Evolutionary conservation across 352 stramenopile species (phyloP), one percentile per base, ranked within the genome.

Genomic region (Globisporangium paroecandrum): DNA sequence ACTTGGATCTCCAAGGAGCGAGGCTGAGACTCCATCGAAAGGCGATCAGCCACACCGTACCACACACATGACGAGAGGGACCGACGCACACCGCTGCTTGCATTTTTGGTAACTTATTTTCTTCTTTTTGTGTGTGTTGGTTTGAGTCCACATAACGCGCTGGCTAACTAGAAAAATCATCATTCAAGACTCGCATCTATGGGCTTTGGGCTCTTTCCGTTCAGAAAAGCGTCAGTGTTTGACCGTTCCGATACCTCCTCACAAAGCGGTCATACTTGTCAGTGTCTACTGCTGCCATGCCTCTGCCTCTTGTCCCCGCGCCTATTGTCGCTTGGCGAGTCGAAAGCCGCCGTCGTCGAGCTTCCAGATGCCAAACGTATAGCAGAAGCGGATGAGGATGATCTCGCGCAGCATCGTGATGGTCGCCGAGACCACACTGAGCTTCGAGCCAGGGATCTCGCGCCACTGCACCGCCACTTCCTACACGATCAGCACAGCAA

Each of bases 341-440:
- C 83, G 83, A 61, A 91, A 91, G 51, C 78, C 81, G 38, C 87
- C 87, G 65, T 95, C 87, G 36, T 74, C 69, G 13, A 80, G 77
- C 57, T 73, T 85, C 94, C 94, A 98, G 56, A 97, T 72, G 49
- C 90, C 90, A 29, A 97, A 47, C n/a, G 82, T 81, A 76, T 98
- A 98, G 74, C 89, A 97, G 27, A 97, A 60, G 41, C 80, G 77
- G 55, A 98, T 97, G 59, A 94, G 82, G 36, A 98, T 69, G 68
- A 98, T 95, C 66, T 98, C 94, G 22, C 94, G 87, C 32, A 97
- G 75, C 91, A 98, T 98, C 27, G 86, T 94, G 34, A 98, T 77
- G 10, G 89, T 93, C 12, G 93, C 93, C 1, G 77, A 85, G 63
- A 98, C 73, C 25, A 98, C 81, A 72, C 89, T 95, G 7, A 98